phyloP scores from a whole-genome alignment of 2,329 filamentous ascomycete species.

The Fusarium siculi region DNA sequence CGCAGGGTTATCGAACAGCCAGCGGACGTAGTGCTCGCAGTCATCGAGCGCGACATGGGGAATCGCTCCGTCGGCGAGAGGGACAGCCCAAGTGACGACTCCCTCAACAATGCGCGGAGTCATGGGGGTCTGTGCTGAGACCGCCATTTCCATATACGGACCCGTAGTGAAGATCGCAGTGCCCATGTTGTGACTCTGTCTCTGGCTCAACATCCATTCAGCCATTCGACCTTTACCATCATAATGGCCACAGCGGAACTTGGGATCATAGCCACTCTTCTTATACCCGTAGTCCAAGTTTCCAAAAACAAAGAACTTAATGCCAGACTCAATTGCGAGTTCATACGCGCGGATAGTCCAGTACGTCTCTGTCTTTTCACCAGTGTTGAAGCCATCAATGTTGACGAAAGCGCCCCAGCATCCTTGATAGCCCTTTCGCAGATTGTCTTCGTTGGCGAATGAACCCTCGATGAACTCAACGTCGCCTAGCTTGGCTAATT shows the following conservation, averaged over 20 bases:
- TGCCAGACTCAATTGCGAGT: conserved; percentile 3
- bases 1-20: conserved; percentile 12
- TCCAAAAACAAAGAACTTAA: conserved; percentile 58
- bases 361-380: conserved; percentile 25
- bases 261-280: conserved; percentile 58
- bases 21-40: conserved; percentile 22
- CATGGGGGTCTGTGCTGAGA: neutral
- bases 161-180: conserved; percentile 12
- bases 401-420: conserved; percentile 21
- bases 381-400: conserved; percentile 17
- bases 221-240: conserved; percentile 58
- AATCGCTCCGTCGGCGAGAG: neutral
- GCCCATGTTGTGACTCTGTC: neutral
- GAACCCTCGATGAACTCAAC: neutral
- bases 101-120: conserved; percentile 1
- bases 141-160: conserved; percentile 17
- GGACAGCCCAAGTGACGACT: conserved; percentile 19
- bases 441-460: conserved; percentile 7
- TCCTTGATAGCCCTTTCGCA: neutral
- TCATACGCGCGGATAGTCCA: conserved; percentile 19
- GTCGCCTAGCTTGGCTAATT: neutral
- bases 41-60: conserved; percentile 22
- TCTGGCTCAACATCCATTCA: conserved; percentile 57
- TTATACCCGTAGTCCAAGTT: conserved; percentile 62
- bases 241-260: conserved; percentile 60